Evolutionary conservation across 2,329 filamentous ascomycete species (phyloP), one percentile per base, ranked within the genome.

Genomic region (Aspergillus tubingensis): DNA sequence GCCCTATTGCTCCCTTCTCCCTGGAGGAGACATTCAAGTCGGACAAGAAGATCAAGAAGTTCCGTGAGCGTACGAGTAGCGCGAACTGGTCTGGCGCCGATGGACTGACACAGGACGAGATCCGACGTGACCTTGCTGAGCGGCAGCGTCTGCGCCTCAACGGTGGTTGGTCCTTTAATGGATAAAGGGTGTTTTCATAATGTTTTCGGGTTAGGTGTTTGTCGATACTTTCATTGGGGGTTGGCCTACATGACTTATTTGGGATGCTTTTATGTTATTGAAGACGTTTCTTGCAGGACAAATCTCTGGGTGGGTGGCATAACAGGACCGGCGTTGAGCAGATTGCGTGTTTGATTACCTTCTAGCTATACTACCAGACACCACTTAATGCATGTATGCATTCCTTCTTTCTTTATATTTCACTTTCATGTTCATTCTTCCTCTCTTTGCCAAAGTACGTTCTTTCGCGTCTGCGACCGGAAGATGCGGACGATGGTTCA

Each of bases 1-100:
- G 95, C 0, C 91, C 91, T 0, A 92, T 96, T 23, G 88, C 86
- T 10, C 91, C 92, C 11, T 82, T 99, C 65, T 91, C 92, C 71
- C 95, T 99, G 89, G 96, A 99, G 71, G 93, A 98, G 73, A 92
- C 97, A 32, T 99, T 99, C 78, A 90, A 85, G 77, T 91, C 92
- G 75, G 93, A 90, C 76, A 92, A 92, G 75, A 92, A 94, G 65
- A 87, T 91, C 75, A 91, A 91, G 81, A 91, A 92, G 72, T 98
- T 97, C 83, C 87, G 96, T 17, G 88, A 91, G 54, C 86, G 95
- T 58, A 97, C 94, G 5, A 96, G 91, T 68, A 96, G 92, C 77
- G 96, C 96, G 38, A 96, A 96, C 79, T 99, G 95, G 95, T 89
- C 86, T 71, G 77, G 91, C 57, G 82, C 89, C 3, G 96, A 99